Conservation (phyloP, 441 rosid species). For the Flueggea neowawraea region DNA sequence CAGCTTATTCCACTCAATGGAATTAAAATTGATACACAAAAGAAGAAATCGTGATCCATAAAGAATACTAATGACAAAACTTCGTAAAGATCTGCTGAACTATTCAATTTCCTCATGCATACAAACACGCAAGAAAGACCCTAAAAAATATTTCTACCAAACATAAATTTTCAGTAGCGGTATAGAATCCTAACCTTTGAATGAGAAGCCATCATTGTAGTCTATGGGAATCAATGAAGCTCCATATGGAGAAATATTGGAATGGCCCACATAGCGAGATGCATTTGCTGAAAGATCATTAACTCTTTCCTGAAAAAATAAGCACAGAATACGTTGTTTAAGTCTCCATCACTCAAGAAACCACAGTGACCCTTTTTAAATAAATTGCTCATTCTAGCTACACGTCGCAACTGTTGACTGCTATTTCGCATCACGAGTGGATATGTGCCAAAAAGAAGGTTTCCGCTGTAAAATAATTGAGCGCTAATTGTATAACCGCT, state of each 20-base stretch:
- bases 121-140: neutral
- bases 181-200: conserved; percentile 27
- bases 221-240: conserved; percentile 30
- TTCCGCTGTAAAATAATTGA: too few relatives aligned
- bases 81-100: too few relatives aligned
- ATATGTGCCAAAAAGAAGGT: too few relatives aligned
- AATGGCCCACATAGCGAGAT: conserved; percentile 25
- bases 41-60: too few relatives aligned
- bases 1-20: too few relatives aligned
- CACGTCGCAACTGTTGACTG: neutral
- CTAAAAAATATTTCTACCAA: neutral
- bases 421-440: too few relatives aligned
- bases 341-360: conserved; percentile 1
- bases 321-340: neutral
- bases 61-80: too few relatives aligned
- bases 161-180: neutral
- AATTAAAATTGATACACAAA: too few relatives aligned
- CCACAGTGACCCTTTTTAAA: conserved; percentile 12
- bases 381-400: conserved; percentile 3
- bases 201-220: conserved; percentile 69
- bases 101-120: neutral
- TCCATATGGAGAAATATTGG: conserved; percentile 36
- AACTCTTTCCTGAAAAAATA: conserved; percentile 51
- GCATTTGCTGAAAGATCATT: conserved; percentile 36
- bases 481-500: neutral